A percentile compares a stretch with the other conserved stretches of the same genome.
These are phyloP conservation scores for Entophlyctis helioformis DNA, from an alignment of 192 early-diverging fungal genomes.

Conservation along the genomic window DNA sequence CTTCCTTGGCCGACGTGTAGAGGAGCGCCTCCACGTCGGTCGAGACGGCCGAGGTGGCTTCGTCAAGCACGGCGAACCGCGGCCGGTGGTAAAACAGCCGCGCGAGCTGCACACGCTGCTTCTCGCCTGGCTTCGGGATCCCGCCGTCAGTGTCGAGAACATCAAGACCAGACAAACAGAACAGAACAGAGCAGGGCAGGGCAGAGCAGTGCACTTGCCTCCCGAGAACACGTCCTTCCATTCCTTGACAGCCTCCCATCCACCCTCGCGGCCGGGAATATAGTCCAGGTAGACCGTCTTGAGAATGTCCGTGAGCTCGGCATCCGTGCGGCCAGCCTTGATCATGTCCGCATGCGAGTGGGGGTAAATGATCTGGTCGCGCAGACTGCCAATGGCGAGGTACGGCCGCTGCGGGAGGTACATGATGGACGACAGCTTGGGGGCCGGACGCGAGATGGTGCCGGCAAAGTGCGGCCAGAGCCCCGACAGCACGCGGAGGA, in stretches of 20 bases:
- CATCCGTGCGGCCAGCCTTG: conserved; percentile 57
- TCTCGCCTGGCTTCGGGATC: too few species aligned
- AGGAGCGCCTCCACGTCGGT: conserved; percentile 91
- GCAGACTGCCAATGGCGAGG: conserved; percentile 80
- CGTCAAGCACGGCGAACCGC: conserved; percentile 90
- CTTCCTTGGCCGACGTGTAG: conserved; percentile 51
- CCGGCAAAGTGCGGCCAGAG: conserved; percentile 92
- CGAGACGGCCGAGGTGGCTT: conserved; percentile 87
- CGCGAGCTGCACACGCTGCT: conserved; percentile 77
- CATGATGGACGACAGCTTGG: conserved; percentile 66
- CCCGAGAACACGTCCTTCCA: conserved; percentile 84
- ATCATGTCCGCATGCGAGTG: conserved; percentile 73
- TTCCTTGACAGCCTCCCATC: conserved; percentile 52
- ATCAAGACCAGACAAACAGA: too few species aligned
- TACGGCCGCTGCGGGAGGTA: conserved; percentile 99
- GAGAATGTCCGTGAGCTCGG: conserved; percentile 66
- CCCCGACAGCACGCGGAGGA: conserved; percentile 92
- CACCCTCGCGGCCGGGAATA: conserved; percentile 74
- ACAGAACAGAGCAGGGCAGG: too few species aligned
- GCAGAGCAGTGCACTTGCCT: too few species aligned
- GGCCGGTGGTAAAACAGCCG: conserved; percentile 95
- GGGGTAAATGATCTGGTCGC: conserved; percentile 98
- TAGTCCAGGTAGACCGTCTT: conserved; percentile 68
- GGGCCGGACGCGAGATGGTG: conserved; percentile 26
- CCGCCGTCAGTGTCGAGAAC: too few species aligned